Conservation (phyloP, 1,284 basidiomycete genomes). For the Ustilago shanxiensis region DNA sequence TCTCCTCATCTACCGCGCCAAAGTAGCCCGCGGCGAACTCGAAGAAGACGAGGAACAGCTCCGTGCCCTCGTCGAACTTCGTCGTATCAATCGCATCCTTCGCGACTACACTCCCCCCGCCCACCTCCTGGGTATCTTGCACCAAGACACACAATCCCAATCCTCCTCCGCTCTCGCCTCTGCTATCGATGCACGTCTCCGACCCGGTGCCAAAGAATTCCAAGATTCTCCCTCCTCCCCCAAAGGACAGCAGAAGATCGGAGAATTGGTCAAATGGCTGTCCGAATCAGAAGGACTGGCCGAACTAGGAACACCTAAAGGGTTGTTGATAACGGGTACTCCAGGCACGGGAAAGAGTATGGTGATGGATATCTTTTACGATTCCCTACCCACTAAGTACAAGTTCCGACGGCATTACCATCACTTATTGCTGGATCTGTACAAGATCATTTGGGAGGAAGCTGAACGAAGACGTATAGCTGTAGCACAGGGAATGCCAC, state of each 20-base stretch:
- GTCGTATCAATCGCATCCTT: slow-evolving; percentile 73
- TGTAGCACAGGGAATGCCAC: slow-evolving; percentile 44
- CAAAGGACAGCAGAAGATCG: slow-evolving; percentile 46
- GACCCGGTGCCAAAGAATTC: slow-evolving; percentile 17
- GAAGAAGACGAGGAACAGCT: slow-evolving; percentile 78
- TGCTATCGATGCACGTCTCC: slow-evolving; percentile 28
- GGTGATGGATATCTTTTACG: slow-evolving; percentile 78
- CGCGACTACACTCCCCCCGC: slow-evolving; percentile 74
- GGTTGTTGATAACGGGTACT: slow-evolving; percentile 74
- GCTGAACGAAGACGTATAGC: slow-evolving; percentile 72
- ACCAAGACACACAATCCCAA: slow-evolving; percentile 28
- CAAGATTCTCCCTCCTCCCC: slow-evolving; percentile 31
- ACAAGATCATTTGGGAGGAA: slow-evolving; percentile 77
- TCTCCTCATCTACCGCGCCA: slow-evolving; percentile 59
- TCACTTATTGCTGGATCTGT: slow-evolving; percentile 78
- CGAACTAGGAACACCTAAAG: slow-evolving; percentile 75
- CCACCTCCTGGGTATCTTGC: slow-evolving; percentile 62
- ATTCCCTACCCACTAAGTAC: slow-evolving; percentile 75
- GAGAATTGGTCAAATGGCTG: slow-evolving; percentile 74
- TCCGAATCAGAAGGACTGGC: slow-evolving; percentile 77
- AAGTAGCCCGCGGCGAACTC: slow-evolving; percentile 74
- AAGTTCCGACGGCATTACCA: slow-evolving; percentile 79
- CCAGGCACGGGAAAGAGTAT: slow-evolving; percentile 76
- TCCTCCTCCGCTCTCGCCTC: slow-evolving; percentile 33
- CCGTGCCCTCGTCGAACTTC: slow-evolving; percentile 76